Evolutionary conservation across 371 early-diverging fungal species (phyloP).

Genomic region (Chytridiales sp.): DNA sequence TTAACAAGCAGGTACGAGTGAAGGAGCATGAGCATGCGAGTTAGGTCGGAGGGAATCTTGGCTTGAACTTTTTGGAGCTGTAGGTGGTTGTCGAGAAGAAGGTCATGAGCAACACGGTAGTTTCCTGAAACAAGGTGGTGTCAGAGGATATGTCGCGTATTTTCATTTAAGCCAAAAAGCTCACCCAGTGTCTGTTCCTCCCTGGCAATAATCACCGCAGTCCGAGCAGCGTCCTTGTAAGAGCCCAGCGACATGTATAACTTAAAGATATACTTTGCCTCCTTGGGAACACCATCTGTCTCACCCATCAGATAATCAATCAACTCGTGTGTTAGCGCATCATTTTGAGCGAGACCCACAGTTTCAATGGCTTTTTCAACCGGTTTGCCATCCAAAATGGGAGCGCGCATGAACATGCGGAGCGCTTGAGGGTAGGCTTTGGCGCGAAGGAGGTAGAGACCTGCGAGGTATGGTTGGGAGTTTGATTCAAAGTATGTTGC

Average conservation of each 20-base stretch:
- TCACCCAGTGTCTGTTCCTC: constrained; percentile 51
- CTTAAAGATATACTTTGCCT: constrained; percentile 57
- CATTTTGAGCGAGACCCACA: constrained; percentile 51
- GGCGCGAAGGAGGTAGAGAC: constrained; percentile 39
- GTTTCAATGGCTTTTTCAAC: constrained; percentile 53
- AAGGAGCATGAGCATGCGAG: constrained; percentile 53
- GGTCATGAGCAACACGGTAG: constrained; percentile 52
- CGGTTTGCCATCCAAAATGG: constrained; percentile 23
- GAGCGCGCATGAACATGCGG: constrained; percentile 40
- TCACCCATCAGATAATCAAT: constrained; percentile 58
- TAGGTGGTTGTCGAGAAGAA: constrained; percentile 47
- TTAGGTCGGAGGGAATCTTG: constrained; percentile 49
- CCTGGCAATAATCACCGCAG: constrained; percentile 53
- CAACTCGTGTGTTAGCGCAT: constrained; percentile 49
- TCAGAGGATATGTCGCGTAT: not conserved
- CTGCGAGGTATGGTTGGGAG: constrained; percentile 37
- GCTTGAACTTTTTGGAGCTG: constrained; percentile 37
- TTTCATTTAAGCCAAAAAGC: not conserved
- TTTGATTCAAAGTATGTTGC: constrained; percentile 43
- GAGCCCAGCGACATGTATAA: constrained; percentile 55
- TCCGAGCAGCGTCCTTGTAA: constrained; percentile 52
- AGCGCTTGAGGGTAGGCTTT: constrained; percentile 47
- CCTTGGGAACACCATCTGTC: constrained; percentile 53
- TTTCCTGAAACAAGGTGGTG: constrained; percentile 36
- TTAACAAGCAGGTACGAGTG: constrained; percentile 59